Percentiles rank a stretch among this genome's conserved stretches.
Conservation (phyloP, 768 basidiomycete genomes). For the Psilocybe cyanescens region DNA sequence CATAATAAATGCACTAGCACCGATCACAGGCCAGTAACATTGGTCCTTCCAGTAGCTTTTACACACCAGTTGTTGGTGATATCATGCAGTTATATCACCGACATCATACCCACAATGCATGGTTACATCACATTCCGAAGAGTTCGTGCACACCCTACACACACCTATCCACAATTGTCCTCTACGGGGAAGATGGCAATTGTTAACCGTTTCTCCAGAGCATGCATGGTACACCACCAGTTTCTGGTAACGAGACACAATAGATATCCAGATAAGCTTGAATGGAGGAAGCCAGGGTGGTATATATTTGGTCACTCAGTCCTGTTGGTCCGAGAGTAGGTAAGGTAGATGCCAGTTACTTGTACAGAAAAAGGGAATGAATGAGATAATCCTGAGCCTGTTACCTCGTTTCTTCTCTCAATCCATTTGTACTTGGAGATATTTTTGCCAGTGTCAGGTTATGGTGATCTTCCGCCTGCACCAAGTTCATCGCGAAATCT, state of each 20-base stretch:
- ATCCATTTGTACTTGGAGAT: too few species aligned
- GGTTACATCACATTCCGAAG: slow-evolving; percentile 5
- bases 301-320: background rate
- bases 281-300: background rate
- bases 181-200: background rate
- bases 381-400: too few species aligned
- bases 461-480: too few species aligned
- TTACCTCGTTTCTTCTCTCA: too few species aligned
- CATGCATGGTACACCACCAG: too few species aligned
- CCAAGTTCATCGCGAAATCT: too few species aligned
- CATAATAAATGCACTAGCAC: slow-evolving; percentile 3
- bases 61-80: background rate
- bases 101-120: background rate
- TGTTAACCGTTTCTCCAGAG: background rate
- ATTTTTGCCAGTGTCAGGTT: too few species aligned
- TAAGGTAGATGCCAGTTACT: too few species aligned
- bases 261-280: background rate
- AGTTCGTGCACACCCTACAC: background rate
- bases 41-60: background rate
- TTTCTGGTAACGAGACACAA: background rate
- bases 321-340: too few species aligned
- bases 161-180: slow-evolving; percentile 1
- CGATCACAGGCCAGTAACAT: slow-evolving; percentile 3
- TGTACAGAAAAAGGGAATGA: too few species aligned
- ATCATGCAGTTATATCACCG: background rate